Conservation (phyloP, 129 eudicot genomes). For the Flaveria linearis region DNA sequence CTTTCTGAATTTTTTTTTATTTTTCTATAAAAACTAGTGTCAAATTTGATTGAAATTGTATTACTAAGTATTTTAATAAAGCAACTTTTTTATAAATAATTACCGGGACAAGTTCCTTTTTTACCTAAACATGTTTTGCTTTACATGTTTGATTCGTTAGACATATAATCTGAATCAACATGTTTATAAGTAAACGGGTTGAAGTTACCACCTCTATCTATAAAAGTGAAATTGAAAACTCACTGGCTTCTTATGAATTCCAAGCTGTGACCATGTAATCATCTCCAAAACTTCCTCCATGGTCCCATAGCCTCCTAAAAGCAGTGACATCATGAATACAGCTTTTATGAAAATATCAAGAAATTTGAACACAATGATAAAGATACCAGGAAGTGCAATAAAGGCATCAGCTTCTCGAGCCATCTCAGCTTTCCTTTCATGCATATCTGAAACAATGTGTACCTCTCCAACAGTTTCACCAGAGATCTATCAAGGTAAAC, state of each 20-base stretch:
- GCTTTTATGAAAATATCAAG: slow-evolving; percentile 15
- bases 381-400: slow-evolving; percentile 93
- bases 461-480: slow-evolving; percentile 93
- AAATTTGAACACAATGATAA: neutral
- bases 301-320: slow-evolving; percentile 94
- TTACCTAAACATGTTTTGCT: neutral
- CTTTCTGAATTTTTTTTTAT: neutral
- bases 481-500: slow-evolving; percentile 57
- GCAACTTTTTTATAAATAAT: neutral
- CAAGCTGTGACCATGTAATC: slow-evolving; percentile 98
- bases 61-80: neutral
- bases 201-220: neutral
- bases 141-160: neutral
- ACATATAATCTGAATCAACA: neutral
- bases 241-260: slow-evolving; percentile 88
- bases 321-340: slow-evolving; percentile 10
- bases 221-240: slow-evolving; percentile 17
- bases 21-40: neutral
- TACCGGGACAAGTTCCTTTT: neutral
- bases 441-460: slow-evolving; percentile 84
- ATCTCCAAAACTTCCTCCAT: slow-evolving; percentile 96
- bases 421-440: slow-evolving; percentile 95
- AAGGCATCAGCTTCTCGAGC: slow-evolving; percentile 90
- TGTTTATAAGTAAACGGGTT: neutral
- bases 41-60: too few species aligned